Conservation (phyloP, 306 rosid species). For the Morella rubra region DNA sequence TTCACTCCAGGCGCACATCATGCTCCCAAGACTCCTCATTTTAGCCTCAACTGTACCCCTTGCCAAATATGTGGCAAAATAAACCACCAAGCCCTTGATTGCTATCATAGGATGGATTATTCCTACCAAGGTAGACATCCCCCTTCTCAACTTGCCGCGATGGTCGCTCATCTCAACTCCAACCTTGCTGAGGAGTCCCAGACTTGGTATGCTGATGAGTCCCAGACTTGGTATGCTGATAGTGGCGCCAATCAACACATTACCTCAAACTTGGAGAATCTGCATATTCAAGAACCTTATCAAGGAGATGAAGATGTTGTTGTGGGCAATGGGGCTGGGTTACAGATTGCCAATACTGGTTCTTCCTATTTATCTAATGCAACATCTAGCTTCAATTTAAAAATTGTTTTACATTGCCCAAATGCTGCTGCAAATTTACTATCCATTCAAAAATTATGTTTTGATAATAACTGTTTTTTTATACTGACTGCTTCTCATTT, state of each 20-base stretch:
- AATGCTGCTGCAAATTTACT: background rate
- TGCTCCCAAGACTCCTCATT: background rate
- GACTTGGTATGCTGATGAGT: background rate
- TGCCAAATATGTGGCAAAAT: background rate
- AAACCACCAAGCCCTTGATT: background rate
- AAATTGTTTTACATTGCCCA: background rate
- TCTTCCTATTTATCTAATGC: background rate
- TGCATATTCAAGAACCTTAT: too few relatives aligned
- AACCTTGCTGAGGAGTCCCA: too few relatives aligned
- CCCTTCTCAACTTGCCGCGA: background rate
- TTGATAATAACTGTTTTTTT: background rate
- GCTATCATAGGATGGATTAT: background rate
- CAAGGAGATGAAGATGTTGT: too few relatives aligned
- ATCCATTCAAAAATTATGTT: too few relatives aligned
- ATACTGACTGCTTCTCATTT: background rate
- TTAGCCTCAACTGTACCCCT: too few relatives aligned
- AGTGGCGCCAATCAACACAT: too few relatives aligned
- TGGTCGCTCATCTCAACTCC: background rate
- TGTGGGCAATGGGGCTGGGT: background rate
- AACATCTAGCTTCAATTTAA: background rate
- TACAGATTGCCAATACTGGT: background rate
- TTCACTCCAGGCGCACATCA: background rate
- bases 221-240: background rate
- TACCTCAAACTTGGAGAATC: too few relatives aligned
- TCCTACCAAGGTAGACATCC: background rate